Evolutionary conservation across 2,329 filamentous ascomycete species (phyloP), one percentile per base, ranked within the genome.

Genomic region (Neopestalotiopsis clavispora): DNA sequence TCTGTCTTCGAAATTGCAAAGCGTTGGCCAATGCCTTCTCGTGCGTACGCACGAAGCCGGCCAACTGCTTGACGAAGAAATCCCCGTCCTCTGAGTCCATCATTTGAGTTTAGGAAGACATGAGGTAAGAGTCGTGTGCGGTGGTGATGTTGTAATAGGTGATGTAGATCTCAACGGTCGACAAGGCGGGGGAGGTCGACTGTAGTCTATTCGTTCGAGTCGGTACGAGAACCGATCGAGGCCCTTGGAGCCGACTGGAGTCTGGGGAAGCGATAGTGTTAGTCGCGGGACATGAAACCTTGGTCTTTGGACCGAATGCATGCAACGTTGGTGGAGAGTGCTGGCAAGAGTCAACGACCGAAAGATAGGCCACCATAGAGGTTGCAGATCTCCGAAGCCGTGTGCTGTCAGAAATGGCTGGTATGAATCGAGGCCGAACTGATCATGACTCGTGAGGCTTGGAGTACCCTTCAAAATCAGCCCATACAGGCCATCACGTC

Each of bases 11-110:
- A 75, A 97, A 87, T 81, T 98, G 95, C 71, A 98, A 86, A 75
- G 95, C 95, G 84, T 98, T 98, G 78, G 96, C 96, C 72, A 99
- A 89, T 49, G 95, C 95, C 84, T 97, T 97, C 83, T 99, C 96
- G 85, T 99, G 94, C 68, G 94, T 97, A 72, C 95, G 94, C 82
- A 99, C 94, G 83, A 97, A 98, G 83, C 92, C 92, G 79, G 95
- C 95, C 80, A 99, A 88, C 87, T 97, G 96, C 95, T 95, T 96
- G 83, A 96, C 90, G 84, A 96, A 97, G 83, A 92, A 84, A 86
- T 94, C 90, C 81, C 93, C 93, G 90, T 96, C 92, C 91, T 95
- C 93, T 82, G 92, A 94, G 85, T 94, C 91, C 92, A 94, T 96
- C 75, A 82, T 87, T 83, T 72, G 86, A 82, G 75, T 78, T 77